phyloP scores from a whole-genome alignment of 2,329 filamentous ascomycete genomes.

The Hansfordia pulvinata region DNA sequence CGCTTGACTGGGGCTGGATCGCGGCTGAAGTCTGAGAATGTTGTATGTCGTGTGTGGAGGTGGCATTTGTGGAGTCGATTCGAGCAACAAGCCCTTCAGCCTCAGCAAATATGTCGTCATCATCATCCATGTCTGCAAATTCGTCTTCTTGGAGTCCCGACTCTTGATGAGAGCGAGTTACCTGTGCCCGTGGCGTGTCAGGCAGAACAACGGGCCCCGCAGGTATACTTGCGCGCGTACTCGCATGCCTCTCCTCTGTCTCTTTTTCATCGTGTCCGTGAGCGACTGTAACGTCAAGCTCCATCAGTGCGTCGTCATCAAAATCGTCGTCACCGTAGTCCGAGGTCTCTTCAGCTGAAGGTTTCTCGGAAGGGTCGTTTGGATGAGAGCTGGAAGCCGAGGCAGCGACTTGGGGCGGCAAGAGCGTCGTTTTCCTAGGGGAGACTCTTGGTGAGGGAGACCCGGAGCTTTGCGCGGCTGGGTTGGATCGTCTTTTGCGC shows the following conservation, averaged over 20 bases:
- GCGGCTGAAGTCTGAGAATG: slow-evolving; percentile 4
- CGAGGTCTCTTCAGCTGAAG: no score
- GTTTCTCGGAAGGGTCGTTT: no score
- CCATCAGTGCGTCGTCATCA: slow-evolving; percentile 45
- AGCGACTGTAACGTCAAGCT: slow-evolving; percentile 31
- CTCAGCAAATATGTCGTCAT: slow-evolving; percentile 44
- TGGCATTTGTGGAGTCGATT: slow-evolving; percentile 7
- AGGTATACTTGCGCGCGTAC: no score
- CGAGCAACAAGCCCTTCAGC: slow-evolving; percentile 26
- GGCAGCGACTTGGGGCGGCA: no score
- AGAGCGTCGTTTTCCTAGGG: no score
- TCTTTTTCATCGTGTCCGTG: no score
- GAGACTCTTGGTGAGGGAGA: slow-evolving; percentile 8
- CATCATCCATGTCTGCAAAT: slow-evolving; percentile 55
- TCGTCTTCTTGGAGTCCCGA: slow-evolving; percentile 31
- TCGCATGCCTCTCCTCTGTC: no score
- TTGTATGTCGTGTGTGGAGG: slow-evolving; percentile 6
- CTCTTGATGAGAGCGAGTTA: no score
- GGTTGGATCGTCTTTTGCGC: slow-evolving; percentile 19
- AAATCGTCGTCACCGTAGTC: slow-evolving; percentile 44
- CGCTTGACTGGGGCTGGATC: slow-evolving; percentile 3
- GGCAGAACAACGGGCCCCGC: no score
- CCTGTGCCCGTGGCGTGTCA: no score
- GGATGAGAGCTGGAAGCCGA: no score
- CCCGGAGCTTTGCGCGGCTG: slow-evolving; percentile 5